phyloP scores from a whole-genome alignment of 306 rosid species.

The Pyrus communis region DNA sequence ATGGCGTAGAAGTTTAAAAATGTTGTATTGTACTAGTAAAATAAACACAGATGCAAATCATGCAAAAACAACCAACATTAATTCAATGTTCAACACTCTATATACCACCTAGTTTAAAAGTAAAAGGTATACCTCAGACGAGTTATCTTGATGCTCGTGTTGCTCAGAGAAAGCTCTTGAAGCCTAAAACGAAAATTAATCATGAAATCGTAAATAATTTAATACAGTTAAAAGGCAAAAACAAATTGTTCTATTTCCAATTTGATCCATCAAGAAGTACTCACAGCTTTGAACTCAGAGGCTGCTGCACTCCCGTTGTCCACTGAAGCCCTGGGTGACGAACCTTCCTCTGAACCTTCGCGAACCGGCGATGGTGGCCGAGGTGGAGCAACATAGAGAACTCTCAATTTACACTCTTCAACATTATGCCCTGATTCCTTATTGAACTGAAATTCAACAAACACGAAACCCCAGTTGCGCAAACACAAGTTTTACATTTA shows the following conservation, averaged over 20 bases:
- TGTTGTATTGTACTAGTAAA: not conserved
- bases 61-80: not conserved
- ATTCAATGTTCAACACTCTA: not conserved
- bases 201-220: not conserved
- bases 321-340: slow-evolving; percentile 76
- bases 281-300: slow-evolving; percentile 46
- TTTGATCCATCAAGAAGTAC: slow-evolving; percentile 24
- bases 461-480: slow-evolving; percentile 15
- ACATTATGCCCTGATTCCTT: slow-evolving; percentile 70
- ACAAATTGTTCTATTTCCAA: not conserved
- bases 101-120: not conserved
- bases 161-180: slow-evolving; percentile 44
- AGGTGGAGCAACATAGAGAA: slow-evolving; percentile 76
- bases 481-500: not conserved
- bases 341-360: slow-evolving; percentile 88
- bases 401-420: slow-evolving; percentile 75
- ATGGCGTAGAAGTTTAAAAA: not conserved
- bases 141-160: slow-evolving; percentile 48
- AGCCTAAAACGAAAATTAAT: slow-evolving; percentile 36
- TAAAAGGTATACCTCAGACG: slow-evolving; percentile 45
- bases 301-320: slow-evolving; percentile 58
- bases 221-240: not conserved
- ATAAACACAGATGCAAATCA: not conserved
- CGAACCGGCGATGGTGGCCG: slow-evolving; percentile 77
- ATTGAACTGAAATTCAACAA: slow-evolving; percentile 42